Conservation (phyloP, 1,284 basidiomycete genomes). For the Vanrija sp. region DNA sequence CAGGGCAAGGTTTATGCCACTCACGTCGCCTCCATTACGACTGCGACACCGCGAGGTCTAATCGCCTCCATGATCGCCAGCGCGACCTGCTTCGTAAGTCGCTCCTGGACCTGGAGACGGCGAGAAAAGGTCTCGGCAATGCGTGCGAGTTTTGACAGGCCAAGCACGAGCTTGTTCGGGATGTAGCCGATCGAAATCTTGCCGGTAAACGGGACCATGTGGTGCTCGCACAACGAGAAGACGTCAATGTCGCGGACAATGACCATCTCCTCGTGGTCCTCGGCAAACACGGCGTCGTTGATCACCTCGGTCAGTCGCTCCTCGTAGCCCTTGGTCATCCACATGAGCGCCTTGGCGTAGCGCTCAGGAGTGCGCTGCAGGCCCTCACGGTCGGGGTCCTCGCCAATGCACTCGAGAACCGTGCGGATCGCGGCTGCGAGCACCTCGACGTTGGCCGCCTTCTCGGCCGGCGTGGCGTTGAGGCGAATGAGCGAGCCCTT, state of each 20-base stretch:
- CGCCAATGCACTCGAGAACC: slow-evolving; percentile 94
- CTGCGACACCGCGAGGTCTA: slow-evolving; percentile 94
- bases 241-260: slow-evolving; percentile 97
- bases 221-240: slow-evolving; percentile 96
- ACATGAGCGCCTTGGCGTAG: slow-evolving; percentile 95
- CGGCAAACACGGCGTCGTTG: slow-evolving; percentile 96
- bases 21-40: slow-evolving; percentile 97
- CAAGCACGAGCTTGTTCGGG: slow-evolving; percentile 90
- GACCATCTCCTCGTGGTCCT: slow-evolving; percentile 99
- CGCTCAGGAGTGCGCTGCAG: slow-evolving; percentile 86
- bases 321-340: slow-evolving; percentile 99
- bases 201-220: slow-evolving; percentile 96
- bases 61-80: slow-evolving; percentile 96
- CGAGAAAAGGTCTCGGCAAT: slow-evolving; percentile 98
- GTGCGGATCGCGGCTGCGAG: slow-evolving; percentile 82
- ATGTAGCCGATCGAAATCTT: slow-evolving; percentile 90
- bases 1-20: slow-evolving; percentile 39
- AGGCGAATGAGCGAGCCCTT: slow-evolving; percentile 84
- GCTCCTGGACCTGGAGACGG: slow-evolving; percentile 94
- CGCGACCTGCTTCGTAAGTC: slow-evolving; percentile 95
- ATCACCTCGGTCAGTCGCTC: slow-evolving; percentile 92
- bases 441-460: slow-evolving; percentile 65
- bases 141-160: slow-evolving; percentile 93
- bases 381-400: slow-evolving; percentile 93
- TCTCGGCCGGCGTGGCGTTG: slow-evolving; percentile 71